phyloP scores from a whole-genome alignment of 2,329 filamentous ascomycete genomes.

The Alternaria burnsii region DNA sequence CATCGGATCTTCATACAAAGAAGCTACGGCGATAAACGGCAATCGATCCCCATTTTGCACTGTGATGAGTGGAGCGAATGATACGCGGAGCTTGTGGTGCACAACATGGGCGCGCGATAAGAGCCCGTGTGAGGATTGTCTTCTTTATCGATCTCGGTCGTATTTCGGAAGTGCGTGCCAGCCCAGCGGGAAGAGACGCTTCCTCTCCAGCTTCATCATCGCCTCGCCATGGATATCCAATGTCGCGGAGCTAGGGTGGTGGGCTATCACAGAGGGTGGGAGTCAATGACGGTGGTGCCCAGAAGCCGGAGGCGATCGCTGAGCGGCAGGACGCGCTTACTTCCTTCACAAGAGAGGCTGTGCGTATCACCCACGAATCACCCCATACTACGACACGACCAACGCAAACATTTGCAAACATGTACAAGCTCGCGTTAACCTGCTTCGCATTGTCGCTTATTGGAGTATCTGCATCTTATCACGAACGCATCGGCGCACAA shows the following conservation, averaged over 20 bases:
- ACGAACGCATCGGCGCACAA: slow-evolving; percentile 38
- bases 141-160: not conserved
- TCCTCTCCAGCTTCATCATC: not conserved
- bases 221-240: not conserved
- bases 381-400: not conserved
- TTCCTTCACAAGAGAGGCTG: not conserved
- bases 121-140: not conserved
- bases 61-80: not conserved
- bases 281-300: not conserved
- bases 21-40: not conserved
- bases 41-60: not conserved
- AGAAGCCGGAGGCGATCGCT: not conserved
- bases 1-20: not conserved
- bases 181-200: not conserved
- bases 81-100: not conserved
- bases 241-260: not conserved
- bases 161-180: not conserved
- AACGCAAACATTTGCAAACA: not conserved
- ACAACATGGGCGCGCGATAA: not conserved
- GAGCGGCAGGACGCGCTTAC: not conserved
- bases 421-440: not conserved
- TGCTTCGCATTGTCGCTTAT: not conserved
- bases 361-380: not conserved
- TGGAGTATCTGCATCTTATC: not conserved
- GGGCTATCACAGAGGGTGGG: not conserved